Percentiles rank a stretch among this genome's conserved stretches.
phyloP scores from a whole-genome alignment of 176 grass and related monocot genomes.

The Paspalum vaginatum region DNA sequence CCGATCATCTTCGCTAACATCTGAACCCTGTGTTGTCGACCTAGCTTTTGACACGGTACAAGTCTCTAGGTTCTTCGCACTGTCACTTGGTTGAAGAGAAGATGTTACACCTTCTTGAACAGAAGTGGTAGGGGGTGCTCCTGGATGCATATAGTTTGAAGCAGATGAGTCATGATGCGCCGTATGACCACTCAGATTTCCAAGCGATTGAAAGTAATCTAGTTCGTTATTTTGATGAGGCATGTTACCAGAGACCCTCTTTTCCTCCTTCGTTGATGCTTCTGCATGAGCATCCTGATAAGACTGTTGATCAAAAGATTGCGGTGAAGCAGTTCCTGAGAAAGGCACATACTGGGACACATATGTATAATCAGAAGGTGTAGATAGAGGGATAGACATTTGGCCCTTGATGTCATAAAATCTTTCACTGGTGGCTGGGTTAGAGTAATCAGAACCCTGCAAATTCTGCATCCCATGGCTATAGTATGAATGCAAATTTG shows the following conservation, averaged over 20 bases:
- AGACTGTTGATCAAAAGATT: constrained; percentile 46
- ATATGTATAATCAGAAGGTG: constrained; percentile 64
- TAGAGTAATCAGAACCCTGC: constrained; percentile 52
- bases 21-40: constrained; percentile 50
- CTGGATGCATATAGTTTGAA: constrained; percentile 52
- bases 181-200: constrained; percentile 43
- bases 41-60: constrained; percentile 43
- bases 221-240: constrained; percentile 43
- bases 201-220: constrained; percentile 60
- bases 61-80: constrained; percentile 57
- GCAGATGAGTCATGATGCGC: constrained; percentile 43
- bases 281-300: constrained; percentile 48
- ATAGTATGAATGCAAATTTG: constrained; percentile 51
- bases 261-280: constrained; percentile 28
- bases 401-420: constrained; percentile 45
- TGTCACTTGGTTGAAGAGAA: constrained; percentile 60
- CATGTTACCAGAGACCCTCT: constrained; percentile 19
- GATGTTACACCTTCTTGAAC: constrained; percentile 61
- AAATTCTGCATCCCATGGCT: constrained; percentile 46
- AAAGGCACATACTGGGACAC: constrained; percentile 53
- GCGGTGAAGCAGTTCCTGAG: constrained; percentile 53
- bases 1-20: constrained; percentile 72
- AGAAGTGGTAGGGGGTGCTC: constrained; percentile 29
- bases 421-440: constrained; percentile 44
- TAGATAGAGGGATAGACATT: constrained; percentile 63